A percentile compares a stretch with the other conserved stretches of the same genome.
Conservation (phyloP, 2,329 filamentous ascomycete genomes). For the Ceratocystis eucalypticola region DNA sequence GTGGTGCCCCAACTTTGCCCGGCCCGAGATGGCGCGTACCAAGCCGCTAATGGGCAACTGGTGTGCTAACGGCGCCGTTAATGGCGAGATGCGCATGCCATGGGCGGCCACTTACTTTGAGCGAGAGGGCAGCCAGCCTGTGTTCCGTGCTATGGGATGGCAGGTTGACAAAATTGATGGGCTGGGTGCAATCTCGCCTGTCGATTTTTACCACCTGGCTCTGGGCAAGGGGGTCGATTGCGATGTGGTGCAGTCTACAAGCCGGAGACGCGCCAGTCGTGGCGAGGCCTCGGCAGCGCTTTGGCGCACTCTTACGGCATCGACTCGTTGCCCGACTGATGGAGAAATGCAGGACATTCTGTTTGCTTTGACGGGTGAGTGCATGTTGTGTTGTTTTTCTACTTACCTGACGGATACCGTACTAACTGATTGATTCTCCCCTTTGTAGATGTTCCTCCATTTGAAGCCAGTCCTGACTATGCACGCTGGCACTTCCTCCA, state of each 20-base stretch:
- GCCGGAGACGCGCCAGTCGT: constrained; percentile 1
- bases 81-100: constrained; percentile 13
- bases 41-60: constrained; percentile 7
- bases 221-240: constrained; percentile 10
- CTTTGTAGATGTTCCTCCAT: constrained; percentile 3
- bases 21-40: constrained; percentile 6
- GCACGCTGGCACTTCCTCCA: constrained; percentile 14
- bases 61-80: constrained; percentile 16
- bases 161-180: constrained; percentile 16
- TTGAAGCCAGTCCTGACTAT: constrained; percentile 14
- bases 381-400: background rate
- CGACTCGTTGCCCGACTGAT: constrained; percentile 7
- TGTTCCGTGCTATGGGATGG: constrained; percentile 18
- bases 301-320: constrained; percentile 13
- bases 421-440: background rate
- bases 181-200: constrained; percentile 15
- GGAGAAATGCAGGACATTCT: constrained; percentile 16
- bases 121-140: background rate
- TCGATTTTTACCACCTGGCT: constrained; percentile 5
- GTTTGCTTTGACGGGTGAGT: constrained; percentile 14
- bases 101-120: constrained; percentile 19
- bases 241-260: constrained; percentile 9
- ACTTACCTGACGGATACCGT: background rate
- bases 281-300: constrained; percentile 12
- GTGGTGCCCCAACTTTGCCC: constrained; percentile 18